Base-by-base conservation (phyloP, 73 alveolate genomes). In the Blepharisma japonicum region DNA sequence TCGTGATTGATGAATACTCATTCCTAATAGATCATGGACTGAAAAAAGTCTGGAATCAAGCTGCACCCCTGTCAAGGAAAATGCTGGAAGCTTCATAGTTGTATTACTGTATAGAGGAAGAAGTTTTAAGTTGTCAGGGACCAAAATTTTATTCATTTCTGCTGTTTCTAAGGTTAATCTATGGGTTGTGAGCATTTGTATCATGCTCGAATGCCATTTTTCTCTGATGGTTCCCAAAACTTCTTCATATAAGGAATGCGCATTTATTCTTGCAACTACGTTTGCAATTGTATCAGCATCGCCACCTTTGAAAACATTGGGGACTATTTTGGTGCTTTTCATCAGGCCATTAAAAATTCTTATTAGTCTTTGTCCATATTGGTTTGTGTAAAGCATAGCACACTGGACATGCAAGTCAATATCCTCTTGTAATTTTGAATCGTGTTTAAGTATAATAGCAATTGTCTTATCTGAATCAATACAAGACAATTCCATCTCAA, bases 401-500 rank as follows among this genome's bases (percentile, higher is more conserved):
- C 81, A 55, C 71, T 87, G 83, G 23, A 87, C 78, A 48, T 61
- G 71, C 4, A 77, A 80, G 9, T 47, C n/a, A 6, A 11, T 6
- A 45, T 54, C 81, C 45, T 84, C 94, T n/a, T 71, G 47, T 8
- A 77, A 47, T 45, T 78, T 78, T 32, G 71, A 81, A 4, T 83
- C 91, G 50, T 67, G 68, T 8, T 85, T 55, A 11, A 87, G 21
- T 25, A 66, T n/a, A 70, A 84, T 77, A 20, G 82, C 83, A 23
- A 87, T 39, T 5, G 89, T 68, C 71, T 87, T 87, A 79, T 87
- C 94, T 6, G 86, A 79, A 55, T 87, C 94, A 8, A 87, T 67
- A 0, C 89, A 76, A 5, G 94, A 68, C 53, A 87, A 71, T 51
- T 71, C 80, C 55, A 83, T 68, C 53, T 87, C 94, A 18, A 84